Conservation (phyloP, 2,329 filamentous ascomycete genomes). For the Colletotrichum sidae region DNA sequence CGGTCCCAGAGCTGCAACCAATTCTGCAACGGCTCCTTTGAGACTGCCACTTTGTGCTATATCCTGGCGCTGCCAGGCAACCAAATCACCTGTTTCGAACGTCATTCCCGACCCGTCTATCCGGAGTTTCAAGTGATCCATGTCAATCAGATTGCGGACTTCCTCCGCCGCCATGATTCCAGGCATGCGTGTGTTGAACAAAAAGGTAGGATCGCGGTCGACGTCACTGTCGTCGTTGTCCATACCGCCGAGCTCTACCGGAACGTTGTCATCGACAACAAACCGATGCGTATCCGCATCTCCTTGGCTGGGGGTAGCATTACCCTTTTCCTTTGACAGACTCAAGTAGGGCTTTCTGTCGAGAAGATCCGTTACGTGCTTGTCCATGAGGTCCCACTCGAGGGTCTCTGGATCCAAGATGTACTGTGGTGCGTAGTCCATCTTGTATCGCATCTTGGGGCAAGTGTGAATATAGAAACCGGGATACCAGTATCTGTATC, state of each 20-base stretch:
- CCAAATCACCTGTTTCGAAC: conserved; percentile 63
- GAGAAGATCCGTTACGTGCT: conserved; percentile 59
- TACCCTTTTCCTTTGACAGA: conserved; percentile 47
- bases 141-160: conserved; percentile 65
- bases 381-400: conserved; percentile 70
- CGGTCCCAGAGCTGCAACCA: conserved; percentile 74
- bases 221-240: conserved; percentile 13
- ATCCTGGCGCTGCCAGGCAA: conserved; percentile 67
- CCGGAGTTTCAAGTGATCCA: conserved; percentile 69
- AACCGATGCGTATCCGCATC: neutral
- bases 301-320: conserved; percentile 37
- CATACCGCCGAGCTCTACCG: conserved; percentile 31
- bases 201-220: conserved; percentile 43
- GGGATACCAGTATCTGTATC: conserved; percentile 82
- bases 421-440: conserved; percentile 79
- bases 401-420: conserved; percentile 77
- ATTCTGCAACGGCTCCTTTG: conserved; percentile 73
- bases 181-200: conserved; percentile 75
- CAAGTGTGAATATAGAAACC: conserved; percentile 87
- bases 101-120: conserved; percentile 53
- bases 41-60: conserved; percentile 59
- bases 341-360: conserved; percentile 69
- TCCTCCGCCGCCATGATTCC: conserved; percentile 70
- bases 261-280: conserved; percentile 38
- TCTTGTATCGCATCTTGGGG: conserved; percentile 88